A percentile compares a stretch with the other conserved stretches of the same genome.
These are phyloP conservation scores for Celoporthe dispersa DNA, from an alignment of 2,329 filamentous ascomycete species.

Conservation along the genomic window DNA sequence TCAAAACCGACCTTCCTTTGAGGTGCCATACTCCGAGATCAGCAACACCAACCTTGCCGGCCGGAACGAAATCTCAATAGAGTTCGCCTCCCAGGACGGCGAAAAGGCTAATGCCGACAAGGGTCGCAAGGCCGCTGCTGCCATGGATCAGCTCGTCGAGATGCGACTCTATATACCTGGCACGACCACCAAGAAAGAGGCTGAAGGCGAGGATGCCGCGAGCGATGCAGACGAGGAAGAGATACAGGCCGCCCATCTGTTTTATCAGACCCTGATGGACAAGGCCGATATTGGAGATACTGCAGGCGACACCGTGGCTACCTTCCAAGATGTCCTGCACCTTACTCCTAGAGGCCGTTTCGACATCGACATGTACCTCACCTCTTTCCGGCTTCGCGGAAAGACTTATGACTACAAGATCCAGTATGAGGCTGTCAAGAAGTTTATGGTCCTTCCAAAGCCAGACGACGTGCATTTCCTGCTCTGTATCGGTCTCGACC, in stretches of 20 bases:
- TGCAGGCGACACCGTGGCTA: conserved; percentile 97
- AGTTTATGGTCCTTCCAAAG: conserved; percentile 97
- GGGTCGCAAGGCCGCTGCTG: conserved; percentile 88
- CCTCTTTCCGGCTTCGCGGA: conserved; percentile 92
- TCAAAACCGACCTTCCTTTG: conserved; percentile 93
- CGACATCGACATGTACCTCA: conserved; percentile 99
- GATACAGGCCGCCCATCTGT: conserved; percentile 94
- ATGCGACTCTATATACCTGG: conserved; percentile 99
- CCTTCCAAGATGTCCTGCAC: conserved; percentile 94
- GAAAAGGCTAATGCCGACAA: conserved; percentile 78
- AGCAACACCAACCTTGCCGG: conserved; percentile 97
- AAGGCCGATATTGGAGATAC: conserved; percentile 99
- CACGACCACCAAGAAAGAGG: conserved; percentile 77
- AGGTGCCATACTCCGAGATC: conserved; percentile 96
- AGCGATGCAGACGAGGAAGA: conserved; percentile 75
- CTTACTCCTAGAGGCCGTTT: conserved; percentile 98
- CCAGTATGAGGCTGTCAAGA: conserved; percentile 96
- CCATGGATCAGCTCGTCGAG: conserved; percentile 91
- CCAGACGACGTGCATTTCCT: conserved; percentile 97
- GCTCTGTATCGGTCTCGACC: conserved; percentile 92
- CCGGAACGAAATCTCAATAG: conserved; percentile 96
- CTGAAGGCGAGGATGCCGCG: conserved; percentile 73
- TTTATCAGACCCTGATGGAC: conserved; percentile 97
- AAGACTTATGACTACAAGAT: conserved; percentile 99
- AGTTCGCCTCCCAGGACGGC: conserved; percentile 80